Conservation (phyloP, 371 early-diverging fungal species). For the Gilbertella persicaria region DNA sequence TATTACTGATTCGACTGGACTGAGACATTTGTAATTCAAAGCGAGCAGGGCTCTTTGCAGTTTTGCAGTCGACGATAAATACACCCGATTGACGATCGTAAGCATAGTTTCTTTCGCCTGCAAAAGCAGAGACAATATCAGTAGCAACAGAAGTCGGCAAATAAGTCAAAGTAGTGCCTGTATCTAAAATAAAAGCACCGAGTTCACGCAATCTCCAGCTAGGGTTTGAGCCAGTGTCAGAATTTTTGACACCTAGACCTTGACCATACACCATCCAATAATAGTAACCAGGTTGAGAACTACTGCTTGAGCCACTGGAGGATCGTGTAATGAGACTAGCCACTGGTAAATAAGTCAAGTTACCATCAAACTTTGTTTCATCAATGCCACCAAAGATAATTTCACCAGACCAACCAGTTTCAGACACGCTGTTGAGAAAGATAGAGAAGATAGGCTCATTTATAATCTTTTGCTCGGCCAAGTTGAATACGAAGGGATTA, state of each 20-base stretch:
- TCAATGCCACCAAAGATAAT: constrained; percentile 65
- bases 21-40: constrained; percentile 41
- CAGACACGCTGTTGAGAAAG: constrained; percentile 30
- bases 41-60: constrained; percentile 24
- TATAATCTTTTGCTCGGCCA: constrained; percentile 38
- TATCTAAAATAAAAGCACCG: constrained; percentile 46
- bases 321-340: constrained; percentile 24
- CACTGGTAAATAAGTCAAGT: constrained; percentile 50
- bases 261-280: constrained; percentile 55
- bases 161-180: constrained; percentile 52
- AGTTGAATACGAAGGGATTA: constrained; percentile 46
- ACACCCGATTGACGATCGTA: constrained; percentile 39
- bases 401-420: constrained; percentile 51
- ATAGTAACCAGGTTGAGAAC: constrained; percentile 20
- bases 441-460: constrained; percentile 44
- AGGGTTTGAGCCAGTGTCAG: constrained; percentile 12
- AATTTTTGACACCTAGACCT: constrained; percentile 34
- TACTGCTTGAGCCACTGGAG: background rate
- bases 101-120: constrained; percentile 24
- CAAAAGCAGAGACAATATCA: constrained; percentile 32
- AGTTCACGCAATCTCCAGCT: constrained; percentile 18
- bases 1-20: constrained; percentile 5
- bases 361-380: constrained; percentile 49
- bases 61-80: constrained; percentile 35
- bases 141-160: constrained; percentile 34